These are phyloP conservation scores for Gentiana dahurica DNA, from an alignment of 257 asterid genomes.

Conservation along the genomic window DNA sequence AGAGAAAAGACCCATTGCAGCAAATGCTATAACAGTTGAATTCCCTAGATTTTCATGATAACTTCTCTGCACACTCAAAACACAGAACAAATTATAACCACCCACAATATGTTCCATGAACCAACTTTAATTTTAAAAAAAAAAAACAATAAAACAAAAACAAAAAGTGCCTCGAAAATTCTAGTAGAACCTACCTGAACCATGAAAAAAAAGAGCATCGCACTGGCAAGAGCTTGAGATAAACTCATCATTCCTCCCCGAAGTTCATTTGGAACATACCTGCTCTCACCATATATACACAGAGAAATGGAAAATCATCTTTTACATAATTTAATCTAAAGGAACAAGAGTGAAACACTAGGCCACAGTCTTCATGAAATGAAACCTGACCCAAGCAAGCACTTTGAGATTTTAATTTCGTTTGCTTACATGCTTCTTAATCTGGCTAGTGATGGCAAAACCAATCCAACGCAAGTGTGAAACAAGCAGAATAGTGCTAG, in stretches of 20 bases:
- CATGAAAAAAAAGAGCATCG: conserved; percentile 46
- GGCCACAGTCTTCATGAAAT: not conserved
- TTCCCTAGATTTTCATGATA: conserved; percentile 35
- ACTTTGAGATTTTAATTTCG: not conserved
- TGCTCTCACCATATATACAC: conserved; percentile 15
- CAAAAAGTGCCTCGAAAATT: not conserved
- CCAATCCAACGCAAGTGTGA: conserved; percentile 65
- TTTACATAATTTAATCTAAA: not conserved
- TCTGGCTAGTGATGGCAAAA: conserved; percentile 84
- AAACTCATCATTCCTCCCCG: conserved; percentile 92
- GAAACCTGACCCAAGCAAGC: not conserved
- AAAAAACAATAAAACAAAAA: not conserved
- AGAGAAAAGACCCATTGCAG: conserved; percentile 52
- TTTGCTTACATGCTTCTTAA: conserved; percentile 74
- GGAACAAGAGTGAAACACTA: not conserved
- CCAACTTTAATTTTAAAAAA: not conserved
- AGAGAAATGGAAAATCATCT: conserved; percentile 4
- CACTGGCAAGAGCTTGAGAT: conserved; percentile 63
- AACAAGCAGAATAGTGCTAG: conserved; percentile 60
- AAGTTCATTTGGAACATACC: conserved; percentile 89
- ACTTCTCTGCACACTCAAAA: conserved; percentile 47
- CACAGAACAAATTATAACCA: not conserved
- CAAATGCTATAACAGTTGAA: conserved; percentile 44
- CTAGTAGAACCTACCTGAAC: conserved; percentile 39
- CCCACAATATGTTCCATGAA: not conserved